Percentiles rank a stretch among this genome's conserved stretches.
These are phyloP conservation scores for Phalaenopsis equestris DNA, from an alignment of 106 monocot genomes.

Conservation along the genomic window DNA sequence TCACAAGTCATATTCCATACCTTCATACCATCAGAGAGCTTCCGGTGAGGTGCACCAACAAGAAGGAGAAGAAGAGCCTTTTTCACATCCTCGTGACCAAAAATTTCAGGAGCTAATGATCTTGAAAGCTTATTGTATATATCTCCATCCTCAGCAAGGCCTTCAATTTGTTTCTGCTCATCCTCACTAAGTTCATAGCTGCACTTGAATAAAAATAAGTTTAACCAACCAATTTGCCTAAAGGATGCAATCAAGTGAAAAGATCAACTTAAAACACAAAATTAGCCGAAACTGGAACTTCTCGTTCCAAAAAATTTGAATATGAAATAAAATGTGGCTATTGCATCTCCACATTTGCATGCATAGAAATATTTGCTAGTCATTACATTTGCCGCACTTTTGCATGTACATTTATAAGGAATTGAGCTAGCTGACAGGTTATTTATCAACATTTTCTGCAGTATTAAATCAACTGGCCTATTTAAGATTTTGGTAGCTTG, in stretches of 20 bases:
- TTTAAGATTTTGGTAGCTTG: no score
- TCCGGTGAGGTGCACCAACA: conserved; percentile 94
- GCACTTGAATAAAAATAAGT: conserved; percentile 15
- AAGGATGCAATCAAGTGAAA: neutral
- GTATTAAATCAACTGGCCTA: no score
- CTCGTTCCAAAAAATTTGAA: no score
- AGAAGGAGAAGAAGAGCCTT: conserved; percentile 93
- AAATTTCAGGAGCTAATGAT: conserved; percentile 97
- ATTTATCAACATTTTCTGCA: no score
- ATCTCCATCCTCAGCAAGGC: conserved; percentile 89
- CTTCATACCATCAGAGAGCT: conserved; percentile 82
- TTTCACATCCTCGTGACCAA: conserved; percentile 99
- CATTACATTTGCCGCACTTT: no score
- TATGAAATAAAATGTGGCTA: no score
- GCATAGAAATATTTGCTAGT: no score
- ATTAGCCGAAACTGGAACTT: neutral
- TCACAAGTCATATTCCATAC: neutral
- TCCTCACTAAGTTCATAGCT: conserved; percentile 88
- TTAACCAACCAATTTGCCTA: neutral
- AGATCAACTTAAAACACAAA: neutral
- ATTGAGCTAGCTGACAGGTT: no score
- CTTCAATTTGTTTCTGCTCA: conserved; percentile 86
- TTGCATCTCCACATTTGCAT: no score
- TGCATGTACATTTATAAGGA: no score
- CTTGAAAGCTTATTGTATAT: conserved; percentile 86